Evolutionary conservation across 805 yeast species (phyloP).

Genomic region (Candida awuae): DNA sequence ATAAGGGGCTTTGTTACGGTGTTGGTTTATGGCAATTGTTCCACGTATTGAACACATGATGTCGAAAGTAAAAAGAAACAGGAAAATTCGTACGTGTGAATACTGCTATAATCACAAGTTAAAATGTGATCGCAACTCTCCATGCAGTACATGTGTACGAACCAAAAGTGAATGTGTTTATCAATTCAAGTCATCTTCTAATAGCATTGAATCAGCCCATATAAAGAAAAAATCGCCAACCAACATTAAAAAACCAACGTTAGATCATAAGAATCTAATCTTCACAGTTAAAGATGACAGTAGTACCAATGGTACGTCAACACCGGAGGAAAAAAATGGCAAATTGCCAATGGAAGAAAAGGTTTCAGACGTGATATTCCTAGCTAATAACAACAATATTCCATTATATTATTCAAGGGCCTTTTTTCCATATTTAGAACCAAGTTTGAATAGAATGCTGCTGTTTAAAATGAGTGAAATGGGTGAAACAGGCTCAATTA

Average conservation of each 20-base stretch:
- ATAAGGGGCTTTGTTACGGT: too few relatives aligned
- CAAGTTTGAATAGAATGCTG: constrained; percentile 10
- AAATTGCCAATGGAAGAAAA: not conserved
- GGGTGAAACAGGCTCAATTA: constrained; percentile 2
- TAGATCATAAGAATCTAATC: not conserved
- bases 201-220: not conserved
- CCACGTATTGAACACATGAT: too few relatives aligned
- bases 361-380: not conserved
- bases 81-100: constrained; percentile 13
- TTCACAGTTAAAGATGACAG: not conserved
- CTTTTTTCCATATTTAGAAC: constrained; percentile 12
- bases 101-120: constrained; percentile 14
- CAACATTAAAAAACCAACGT: not conserved
- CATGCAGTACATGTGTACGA: constrained; percentile 12
- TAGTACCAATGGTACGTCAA: not conserved
- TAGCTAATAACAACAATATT: not conserved
- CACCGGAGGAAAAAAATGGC: not conserved
- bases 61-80: constrained; percentile 10
- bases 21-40: too few relatives aligned
- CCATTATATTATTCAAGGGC: constrained; percentile 13
- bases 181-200: constrained; percentile 5
- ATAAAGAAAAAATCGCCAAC: not conserved
- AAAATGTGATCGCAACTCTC: constrained; percentile 12
- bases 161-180: constrained; percentile 11
- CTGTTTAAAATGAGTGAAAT: constrained; percentile 11